Percentiles rank a stretch among this genome's conserved stretches.
phyloP scores from a whole-genome alignment of 805 yeast species.

The Ogataea henricii region DNA sequence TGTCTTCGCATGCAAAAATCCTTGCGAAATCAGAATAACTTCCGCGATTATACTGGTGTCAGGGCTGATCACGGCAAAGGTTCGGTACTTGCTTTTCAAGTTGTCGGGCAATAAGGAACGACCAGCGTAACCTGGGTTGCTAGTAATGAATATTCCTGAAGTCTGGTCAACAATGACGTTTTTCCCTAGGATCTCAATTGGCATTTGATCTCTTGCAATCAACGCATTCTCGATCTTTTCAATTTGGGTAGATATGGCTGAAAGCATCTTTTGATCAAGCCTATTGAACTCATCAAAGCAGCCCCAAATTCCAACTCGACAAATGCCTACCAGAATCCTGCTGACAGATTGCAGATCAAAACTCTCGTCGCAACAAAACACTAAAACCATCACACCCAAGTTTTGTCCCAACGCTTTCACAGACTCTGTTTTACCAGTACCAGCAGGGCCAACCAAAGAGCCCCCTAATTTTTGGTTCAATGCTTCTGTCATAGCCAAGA shows the following conservation, averaged over 20 bases:
- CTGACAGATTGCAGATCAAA: constrained; percentile 82
- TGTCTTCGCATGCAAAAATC: constrained; percentile 51
- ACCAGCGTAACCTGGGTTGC: constrained; percentile 89
- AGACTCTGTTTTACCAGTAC: constrained; percentile 95
- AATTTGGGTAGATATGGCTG: constrained; percentile 83
- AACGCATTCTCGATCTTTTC: constrained; percentile 68
- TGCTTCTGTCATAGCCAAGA: constrained; percentile 71
- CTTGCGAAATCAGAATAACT: constrained; percentile 71
- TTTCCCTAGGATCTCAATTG: constrained; percentile 47
- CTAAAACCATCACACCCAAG: constrained; percentile 78
- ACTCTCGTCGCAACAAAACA: constrained; percentile 88
- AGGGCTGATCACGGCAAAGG: constrained; percentile 72
- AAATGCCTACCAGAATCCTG: constrained; percentile 74
- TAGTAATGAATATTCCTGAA: constrained; percentile 81
- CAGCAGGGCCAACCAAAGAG: constrained; percentile 93
- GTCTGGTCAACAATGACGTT: constrained; percentile 41
- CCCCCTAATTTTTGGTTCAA: constrained; percentile 79
- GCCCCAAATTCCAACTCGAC: constrained; percentile 89
- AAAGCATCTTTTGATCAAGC: constrained; percentile 65
- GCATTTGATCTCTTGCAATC: constrained; percentile 8
- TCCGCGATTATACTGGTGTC: constrained; percentile 69
- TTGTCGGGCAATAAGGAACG: constrained; percentile 84
- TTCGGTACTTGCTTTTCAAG: constrained; percentile 73
- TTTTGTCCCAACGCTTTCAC: constrained; percentile 80
- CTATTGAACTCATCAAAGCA: constrained; percentile 96